Conservation (phyloP, 2,329 filamentous ascomycete genomes). For the Ophiocordyceps sinensis region DNA sequence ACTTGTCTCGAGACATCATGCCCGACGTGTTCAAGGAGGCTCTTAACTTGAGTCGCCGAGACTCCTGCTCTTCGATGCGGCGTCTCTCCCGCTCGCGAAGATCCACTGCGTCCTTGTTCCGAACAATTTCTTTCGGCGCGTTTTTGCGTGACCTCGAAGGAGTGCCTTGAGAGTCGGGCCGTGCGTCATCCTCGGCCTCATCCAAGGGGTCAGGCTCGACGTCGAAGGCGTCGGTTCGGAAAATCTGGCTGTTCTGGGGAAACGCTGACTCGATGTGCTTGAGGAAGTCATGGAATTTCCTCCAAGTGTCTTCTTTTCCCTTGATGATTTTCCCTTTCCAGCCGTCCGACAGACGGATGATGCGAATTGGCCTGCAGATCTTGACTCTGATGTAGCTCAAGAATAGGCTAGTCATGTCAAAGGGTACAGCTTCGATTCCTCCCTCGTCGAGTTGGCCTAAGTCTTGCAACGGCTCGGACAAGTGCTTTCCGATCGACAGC, state of each 20-base stretch:
- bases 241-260: constrained; percentile 19
- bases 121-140: constrained; percentile 17
- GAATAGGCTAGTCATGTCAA: constrained; percentile 17
- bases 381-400: constrained; percentile 14
- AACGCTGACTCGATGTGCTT: constrained; percentile 11
- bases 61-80: constrained; percentile 39
- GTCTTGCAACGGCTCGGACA: constrained; percentile 5
- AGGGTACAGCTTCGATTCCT: constrained; percentile 7
- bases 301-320: constrained; percentile 9
- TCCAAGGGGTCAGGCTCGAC: constrained; percentile 6
- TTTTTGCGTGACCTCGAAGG: constrained; percentile 8
- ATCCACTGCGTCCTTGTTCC: constrained; percentile 26
- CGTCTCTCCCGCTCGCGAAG: constrained; percentile 39
- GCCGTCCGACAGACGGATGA: constrained; percentile 5
- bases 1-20: constrained; percentile 27
- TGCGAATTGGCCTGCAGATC: constrained; percentile 7
- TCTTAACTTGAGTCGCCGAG: constrained; percentile 32
- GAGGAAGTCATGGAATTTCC: constrained; percentile 14
- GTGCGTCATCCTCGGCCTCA: constrained; percentile 5
- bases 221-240: constrained; percentile 10
- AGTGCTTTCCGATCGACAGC: constrained; percentile 2
- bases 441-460: constrained; percentile 2
- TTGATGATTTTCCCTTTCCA: neutral
- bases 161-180: neutral
- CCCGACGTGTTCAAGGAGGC: constrained; percentile 28